Conservation (phyloP, 495 filamentous ascomycete species). For the Lasiosphaeriaceae sp. region DNA sequence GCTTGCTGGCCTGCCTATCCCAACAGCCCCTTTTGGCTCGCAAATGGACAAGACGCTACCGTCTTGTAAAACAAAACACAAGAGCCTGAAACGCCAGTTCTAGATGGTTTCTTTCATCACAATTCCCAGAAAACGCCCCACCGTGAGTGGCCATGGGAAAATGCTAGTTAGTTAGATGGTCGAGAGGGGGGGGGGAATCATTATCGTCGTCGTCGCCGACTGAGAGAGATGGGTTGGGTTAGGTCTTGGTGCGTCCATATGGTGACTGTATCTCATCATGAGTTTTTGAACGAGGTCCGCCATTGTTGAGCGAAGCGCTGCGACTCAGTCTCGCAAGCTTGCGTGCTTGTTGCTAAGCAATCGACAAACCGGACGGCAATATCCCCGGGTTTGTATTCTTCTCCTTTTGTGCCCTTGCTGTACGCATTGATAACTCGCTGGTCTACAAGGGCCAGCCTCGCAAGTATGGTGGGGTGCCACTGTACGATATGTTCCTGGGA, state of each 20-base stretch:
- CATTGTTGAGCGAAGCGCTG: constrained; percentile 44
- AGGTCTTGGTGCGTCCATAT: neutral
- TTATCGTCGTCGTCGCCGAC: constrained; percentile 2
- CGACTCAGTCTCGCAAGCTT: constrained; percentile 67
- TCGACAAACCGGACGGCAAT: constrained; percentile 71
- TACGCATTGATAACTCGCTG: constrained; percentile 81
- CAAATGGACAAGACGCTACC: neutral
- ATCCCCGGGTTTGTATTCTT: constrained; percentile 78
- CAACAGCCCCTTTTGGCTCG: neutral
- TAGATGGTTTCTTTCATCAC: neutral
- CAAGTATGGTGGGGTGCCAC: constrained; percentile 98
- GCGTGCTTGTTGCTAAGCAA: constrained; percentile 55
- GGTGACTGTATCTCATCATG: constrained; percentile 6
- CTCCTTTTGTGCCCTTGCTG: constrained; percentile 33
- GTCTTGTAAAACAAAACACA: constrained; percentile 1
- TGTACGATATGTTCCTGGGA: constrained; percentile 81
- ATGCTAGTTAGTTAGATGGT: neutral
- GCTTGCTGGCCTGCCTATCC: too few relatives aligned
- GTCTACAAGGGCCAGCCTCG: constrained; percentile 78
- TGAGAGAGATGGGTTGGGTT: neutral
- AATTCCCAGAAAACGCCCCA: neutral
- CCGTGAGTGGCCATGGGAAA: neutral
- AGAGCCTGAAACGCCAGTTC: neutral
- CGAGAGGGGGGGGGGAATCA: neutral
- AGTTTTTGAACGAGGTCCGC: constrained; percentile 37